phyloP scores from a whole-genome alignment of 441 rosid genomes.

The Mallotus japonicus region DNA sequence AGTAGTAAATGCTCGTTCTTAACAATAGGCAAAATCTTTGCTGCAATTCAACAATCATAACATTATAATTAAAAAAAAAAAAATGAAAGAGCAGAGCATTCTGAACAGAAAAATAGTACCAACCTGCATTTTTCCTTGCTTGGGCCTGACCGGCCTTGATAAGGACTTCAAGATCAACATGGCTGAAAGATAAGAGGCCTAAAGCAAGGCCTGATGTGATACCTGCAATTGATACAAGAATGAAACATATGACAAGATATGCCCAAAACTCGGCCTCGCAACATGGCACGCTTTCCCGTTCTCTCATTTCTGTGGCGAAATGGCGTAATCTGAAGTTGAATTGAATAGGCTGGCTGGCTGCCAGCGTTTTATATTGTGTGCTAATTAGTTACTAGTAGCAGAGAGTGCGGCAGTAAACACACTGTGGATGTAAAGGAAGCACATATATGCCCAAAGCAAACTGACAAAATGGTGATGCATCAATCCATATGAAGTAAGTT shows the following conservation, averaged over 20 bases:
- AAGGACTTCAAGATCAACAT: conserved; percentile 73
- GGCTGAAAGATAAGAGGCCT: conserved; percentile 79
- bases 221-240: conserved; percentile 64
- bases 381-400: no score
- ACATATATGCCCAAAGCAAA: not conserved
- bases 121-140: conserved; percentile 64
- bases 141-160: conserved; percentile 58
- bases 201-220: conserved; percentile 71
- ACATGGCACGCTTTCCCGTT: conserved; percentile 3
- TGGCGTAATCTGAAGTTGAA: no score
- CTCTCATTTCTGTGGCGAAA: not conserved
- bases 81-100: not conserved
- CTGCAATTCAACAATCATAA: conserved; percentile 29
- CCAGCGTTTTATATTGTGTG: not conserved
- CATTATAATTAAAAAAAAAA: not conserved
- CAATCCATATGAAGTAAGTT: not conserved
- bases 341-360: not conserved
- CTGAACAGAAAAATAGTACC: not conserved
- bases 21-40: conserved; percentile 59
- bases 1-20: conserved; percentile 66
- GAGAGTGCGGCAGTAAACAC: not conserved
- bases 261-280: conserved; percentile 24
- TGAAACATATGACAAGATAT: conserved; percentile 42
- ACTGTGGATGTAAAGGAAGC: not conserved
- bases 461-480: not conserved